These are phyloP conservation scores for Yarrowia yakushimensis DNA, from an alignment of 805 yeast species.

Conservation along the genomic window DNA sequence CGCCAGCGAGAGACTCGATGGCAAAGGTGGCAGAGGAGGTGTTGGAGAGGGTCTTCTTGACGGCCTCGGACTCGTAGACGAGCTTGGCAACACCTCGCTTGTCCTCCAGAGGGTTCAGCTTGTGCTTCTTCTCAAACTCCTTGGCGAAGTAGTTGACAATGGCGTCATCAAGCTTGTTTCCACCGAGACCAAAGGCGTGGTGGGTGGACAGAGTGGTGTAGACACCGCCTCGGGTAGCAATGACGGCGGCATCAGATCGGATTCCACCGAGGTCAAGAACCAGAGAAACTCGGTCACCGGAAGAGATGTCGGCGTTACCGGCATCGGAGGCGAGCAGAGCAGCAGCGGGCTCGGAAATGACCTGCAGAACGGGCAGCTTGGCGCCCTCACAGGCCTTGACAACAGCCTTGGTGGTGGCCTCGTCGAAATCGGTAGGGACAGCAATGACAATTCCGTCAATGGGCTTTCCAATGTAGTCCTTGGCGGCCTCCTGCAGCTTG, in stretches of 20 bases:
- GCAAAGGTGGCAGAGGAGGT: slow-evolving; percentile 87
- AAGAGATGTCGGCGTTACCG: slow-evolving; percentile 37
- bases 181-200: slow-evolving; percentile 81
- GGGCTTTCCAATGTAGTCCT: slow-evolving; percentile 79
- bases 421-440: slow-evolving; percentile 84
- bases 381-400: slow-evolving; percentile 60
- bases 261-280: slow-evolving; percentile 97
- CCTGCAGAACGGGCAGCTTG: slow-evolving; percentile 77
- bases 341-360: slow-evolving; percentile 88
- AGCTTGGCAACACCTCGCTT: slow-evolving; percentile 87
- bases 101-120: slow-evolving; percentile 73
- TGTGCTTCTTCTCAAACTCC: slow-evolving; percentile 87
- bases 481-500: slow-evolving; percentile 82
- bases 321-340: slow-evolving; percentile 58
- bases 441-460: slow-evolving; percentile 83
- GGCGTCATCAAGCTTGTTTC: slow-evolving; percentile 76
- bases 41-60: slow-evolving; percentile 89
- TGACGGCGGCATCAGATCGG: slow-evolving; percentile 91
- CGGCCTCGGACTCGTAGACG: slow-evolving; percentile 71
- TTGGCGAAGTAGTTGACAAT: slow-evolving; percentile 81
- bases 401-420: slow-evolving; percentile 64
- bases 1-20: slow-evolving; percentile 90
- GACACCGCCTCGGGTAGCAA: slow-evolving; percentile 91
- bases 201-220: slow-evolving; percentile 82
- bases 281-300: slow-evolving; percentile 70